Base-by-base conservation (phyloP, 768 basidiomycete species). In the Leucogyrophana mollusca region DNA sequence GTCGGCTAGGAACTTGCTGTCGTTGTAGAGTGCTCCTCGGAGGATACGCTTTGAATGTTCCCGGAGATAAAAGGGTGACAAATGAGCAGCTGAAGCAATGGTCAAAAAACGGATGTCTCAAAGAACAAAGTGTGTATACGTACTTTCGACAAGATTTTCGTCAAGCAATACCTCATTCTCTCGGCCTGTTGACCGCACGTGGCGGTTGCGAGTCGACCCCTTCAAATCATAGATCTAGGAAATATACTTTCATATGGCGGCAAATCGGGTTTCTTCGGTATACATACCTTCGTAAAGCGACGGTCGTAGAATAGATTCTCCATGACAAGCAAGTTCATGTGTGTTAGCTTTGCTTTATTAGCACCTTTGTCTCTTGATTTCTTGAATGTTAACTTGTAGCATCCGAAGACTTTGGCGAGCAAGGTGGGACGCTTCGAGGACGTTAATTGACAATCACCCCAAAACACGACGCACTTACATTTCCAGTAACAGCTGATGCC, bases 271-370 rank as follows among this genome's bases (percentile, higher is more conserved):
- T 30, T 30, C 7, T 30, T 7, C 27, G 27, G 13, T 47, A 14
- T 14, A 30, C 51, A n/a, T 57, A 90, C 92, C 77, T 87, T 91
- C 3, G 87, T 83, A 58, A 97, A 95, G 9, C 87, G 81, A 45
- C 90, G 79, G 52, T 94, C 90, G 64, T 96, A 94, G 61, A 97
- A 96, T 9, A 95, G 72, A 57, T 94, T 99, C 68, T 99, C 96
- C 95, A 97, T 98, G 40, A 99, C 90, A 30, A 98, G 71, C 17
- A 99, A 73, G 58, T 96, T 96, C 90, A 97, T 94, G 55, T 94
- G 83, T 6, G 87, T 90, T 2, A 85, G 79, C 60, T 90, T 91
- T 5, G 82, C 79, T 66, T 76, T 90, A 43, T 76, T 79, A 8
- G 74, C 61, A 6, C 74, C 74, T 49, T 73, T 80, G 53, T 89